Evolutionary conservation across 306 rosid species (phyloP).

Genomic region (Trifolium repens): DNA sequence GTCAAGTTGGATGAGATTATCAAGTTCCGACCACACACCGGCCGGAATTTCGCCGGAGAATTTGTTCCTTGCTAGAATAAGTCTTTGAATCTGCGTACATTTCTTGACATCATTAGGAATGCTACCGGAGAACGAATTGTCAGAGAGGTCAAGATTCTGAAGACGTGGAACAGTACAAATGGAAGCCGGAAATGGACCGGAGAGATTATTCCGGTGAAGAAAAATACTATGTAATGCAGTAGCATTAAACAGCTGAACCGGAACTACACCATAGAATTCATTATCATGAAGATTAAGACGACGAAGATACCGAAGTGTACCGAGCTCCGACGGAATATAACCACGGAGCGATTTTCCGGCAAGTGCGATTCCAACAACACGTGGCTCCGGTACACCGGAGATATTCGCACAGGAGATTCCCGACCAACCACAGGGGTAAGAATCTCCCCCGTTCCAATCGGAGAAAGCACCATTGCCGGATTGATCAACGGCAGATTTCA

Average conservation of each 20-base stretch:
- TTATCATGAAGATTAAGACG: slow-evolving; percentile 86
- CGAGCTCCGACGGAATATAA: slow-evolving; percentile 86
- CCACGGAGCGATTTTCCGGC: slow-evolving; percentile 82
- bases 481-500: slow-evolving; percentile 78
- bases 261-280: slow-evolving; percentile 78
- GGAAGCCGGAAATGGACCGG: slow-evolving; percentile 73
- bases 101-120: slow-evolving; percentile 51
- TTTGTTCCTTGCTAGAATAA: slow-evolving; percentile 67
- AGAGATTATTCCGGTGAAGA: slow-evolving; percentile 88
- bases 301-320: slow-evolving; percentile 71
- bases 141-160: slow-evolving; percentile 83
- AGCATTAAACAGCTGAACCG: slow-evolving; percentile 83
- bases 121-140: slow-evolving; percentile 71
- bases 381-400: slow-evolving; percentile 60
- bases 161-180: slow-evolving; percentile 74
- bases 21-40: slow-evolving; percentile 66
- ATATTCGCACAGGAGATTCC: slow-evolving; percentile 80
- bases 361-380: slow-evolving; percentile 81
- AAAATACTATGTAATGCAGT: slow-evolving; percentile 84
- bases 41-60: slow-evolving; percentile 67
- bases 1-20: slow-evolving; percentile 67
- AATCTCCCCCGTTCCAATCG: slow-evolving; percentile 72
- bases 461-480: slow-evolving; percentile 53
- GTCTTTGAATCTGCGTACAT: slow-evolving; percentile 73
- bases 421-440: slow-evolving; percentile 76